Base-by-base conservation (phyloP, 768 basidiomycete genomes). In the Podaxis sp. region DNA sequence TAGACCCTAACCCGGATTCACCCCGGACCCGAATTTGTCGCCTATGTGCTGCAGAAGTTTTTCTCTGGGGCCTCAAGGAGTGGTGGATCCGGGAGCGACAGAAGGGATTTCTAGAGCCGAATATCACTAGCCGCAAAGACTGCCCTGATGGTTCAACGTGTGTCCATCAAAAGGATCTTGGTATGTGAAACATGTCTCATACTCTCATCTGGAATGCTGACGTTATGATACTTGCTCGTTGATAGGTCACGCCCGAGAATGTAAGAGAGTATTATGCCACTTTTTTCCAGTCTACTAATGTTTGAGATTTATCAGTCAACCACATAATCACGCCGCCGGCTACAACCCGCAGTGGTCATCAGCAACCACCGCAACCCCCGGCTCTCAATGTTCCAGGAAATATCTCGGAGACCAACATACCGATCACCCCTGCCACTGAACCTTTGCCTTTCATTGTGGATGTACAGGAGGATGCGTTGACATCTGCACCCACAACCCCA, bases 31-130 rank as follows among this genome's bases (percentile, higher is more conserved):
- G 77, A 53, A 84, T 88, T 47, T 94, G 91, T 70, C 78, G 91
- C 65, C 73, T 84, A 46, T 94, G 91, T 69, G 89, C 92, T 1
- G 79, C 85, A 0, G 90, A 93, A 70, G 81, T 92, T 2, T 77
- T 93, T 17, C 76, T 93, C 2, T 90, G 85, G 79, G 91, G 91
- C 11, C 69, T 93, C 49, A 85, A 81, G 64, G 90, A 88, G 41
- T 94, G 91, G 91, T 93, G 92, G 91, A 75, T 93, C 37, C 78
- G 88, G 55, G 91, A 93, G 73, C 83, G 91, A 29, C 81, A 79
- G 74, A 89, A 86, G 67, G 91, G 88, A 15, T 80, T 83, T 65
- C 71, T 89, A 57, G 86, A 86, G 46, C 80, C 80, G 51, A 70
- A 69, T 49, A 71, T 90, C n/a, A 71, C 80, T 66, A 80, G 73